Evolutionary conservation across 495 filamentous ascomycete species (phyloP), one percentile per base, ranked within the genome.

Genomic region (Patellaria atrata): DNA sequence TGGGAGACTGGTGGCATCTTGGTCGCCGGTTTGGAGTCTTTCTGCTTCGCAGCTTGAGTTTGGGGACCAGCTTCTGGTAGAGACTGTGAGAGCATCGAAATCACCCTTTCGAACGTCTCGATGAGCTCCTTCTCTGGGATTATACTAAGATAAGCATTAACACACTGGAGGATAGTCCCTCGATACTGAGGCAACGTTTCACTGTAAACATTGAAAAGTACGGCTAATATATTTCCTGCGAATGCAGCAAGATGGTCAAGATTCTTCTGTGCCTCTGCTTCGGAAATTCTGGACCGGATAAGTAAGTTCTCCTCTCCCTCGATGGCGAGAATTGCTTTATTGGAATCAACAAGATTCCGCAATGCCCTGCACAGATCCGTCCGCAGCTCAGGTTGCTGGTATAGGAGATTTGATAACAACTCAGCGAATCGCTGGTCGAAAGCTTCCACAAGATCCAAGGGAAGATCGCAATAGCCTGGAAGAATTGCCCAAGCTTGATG

Each of bases 191-290:
- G 89, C 14, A 96, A 64, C 1, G 91, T 96, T 51, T 91, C 76
- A 50, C 79, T 91, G 60, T 96, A 97, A 17, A 96, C 87, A 51
- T 97, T 97, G 65, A 96, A 96, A 25, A 97, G 65, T 2, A 96
- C 89, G 2, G 89, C 84, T 18, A 97, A 68, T 45, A 96, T 53
- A 42, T 97, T 94, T 31, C 79, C 74, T 5, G 87, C 69, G 54
- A 91, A 85, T 3, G 54, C 51, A 3, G 79, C 71, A 7, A 97
- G 64, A 54, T 92, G 77, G 15, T 70, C 62, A 24, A 96, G 56
- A 50, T 93, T 92, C 55, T 74, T 70, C 51, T 70, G 56, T 0
- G 89, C 89, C 22, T 70, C 63, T 21, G 56, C 68, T 60, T 81
- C 85, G 13, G 79, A 73, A 23, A 92, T 71, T 31, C 83, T 67